These are phyloP conservation scores for Linnemannia schmuckeri DNA, from an alignment of 192 early-diverging fungal species.

Conservation along the genomic window DNA sequence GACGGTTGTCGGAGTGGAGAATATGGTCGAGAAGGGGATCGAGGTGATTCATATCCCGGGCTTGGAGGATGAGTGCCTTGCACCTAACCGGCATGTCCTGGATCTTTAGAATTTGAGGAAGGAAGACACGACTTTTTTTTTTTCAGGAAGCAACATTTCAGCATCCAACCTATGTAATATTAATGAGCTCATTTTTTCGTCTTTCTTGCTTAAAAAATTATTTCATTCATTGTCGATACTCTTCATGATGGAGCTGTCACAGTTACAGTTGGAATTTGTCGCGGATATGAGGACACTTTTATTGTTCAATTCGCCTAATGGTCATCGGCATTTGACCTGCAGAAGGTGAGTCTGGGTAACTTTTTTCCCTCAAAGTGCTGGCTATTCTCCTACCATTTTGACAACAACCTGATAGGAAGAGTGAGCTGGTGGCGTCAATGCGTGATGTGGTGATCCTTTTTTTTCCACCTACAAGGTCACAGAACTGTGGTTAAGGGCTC, in stretches of 20 bases:
- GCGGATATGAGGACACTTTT: too few species aligned
- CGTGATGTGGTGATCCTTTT: not conserved
- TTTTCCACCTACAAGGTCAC: not conserved
- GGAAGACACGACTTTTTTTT: not conserved
- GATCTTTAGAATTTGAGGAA: not conserved
- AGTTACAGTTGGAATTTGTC: too few species aligned
- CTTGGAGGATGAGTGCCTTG: constrained; percentile 80
- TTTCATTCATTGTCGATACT: too few species aligned
- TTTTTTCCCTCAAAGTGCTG: too few species aligned
- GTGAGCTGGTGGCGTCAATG: not conserved
- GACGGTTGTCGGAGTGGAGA: constrained; percentile 77
- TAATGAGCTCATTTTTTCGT: too few species aligned
- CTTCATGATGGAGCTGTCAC: too few species aligned
- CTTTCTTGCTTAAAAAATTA: too few species aligned
- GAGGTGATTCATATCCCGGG: constrained; percentile 79
- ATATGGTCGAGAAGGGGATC: constrained; percentile 79
- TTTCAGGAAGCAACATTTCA: not conserved
- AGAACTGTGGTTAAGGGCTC: not conserved
- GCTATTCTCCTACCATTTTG: not conserved
- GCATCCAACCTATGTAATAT: not conserved
- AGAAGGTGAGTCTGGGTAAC: too few species aligned
- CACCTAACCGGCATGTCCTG: constrained; percentile 78
- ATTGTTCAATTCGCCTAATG: too few species aligned
- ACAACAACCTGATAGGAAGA: not conserved
- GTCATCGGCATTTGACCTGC: too few species aligned